Evolutionary conservation across 306 rosid genomes (phyloP), one percentile per base, ranked within the genome.

Genomic region (Acacia acuminata): DNA sequence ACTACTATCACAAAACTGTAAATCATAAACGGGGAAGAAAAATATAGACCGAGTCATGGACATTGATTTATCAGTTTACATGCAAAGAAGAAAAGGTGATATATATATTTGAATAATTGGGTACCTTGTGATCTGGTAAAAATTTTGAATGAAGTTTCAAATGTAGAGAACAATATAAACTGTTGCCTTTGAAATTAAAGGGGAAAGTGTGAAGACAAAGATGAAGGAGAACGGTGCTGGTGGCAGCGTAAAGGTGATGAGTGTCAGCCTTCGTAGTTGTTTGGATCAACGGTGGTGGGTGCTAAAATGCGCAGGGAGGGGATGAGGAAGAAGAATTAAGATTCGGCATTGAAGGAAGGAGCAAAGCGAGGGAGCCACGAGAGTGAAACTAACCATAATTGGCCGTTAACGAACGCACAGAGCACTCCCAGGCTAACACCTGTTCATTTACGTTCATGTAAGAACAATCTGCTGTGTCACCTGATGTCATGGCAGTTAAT

Each of bases 121-220:
- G 47, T 68, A 84, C 89, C 81, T 73, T 38, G 53, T n/a, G 11
- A 10, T 22, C 38, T 27, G 19, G 69, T 27, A 63, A 27, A n/a
- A n/a, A 63, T 2, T 13, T 63, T 27, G 38, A 61, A 61, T 5
- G 34, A 63, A 13, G 69, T 27, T 27, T 63, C 66, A 60, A 60
- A 60, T 60, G 34, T 1, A 60, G 88, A 66, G 79, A 10, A 8
- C 53, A 14, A 34, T 20, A 53, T 83, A 87, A 79, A 84, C 48
- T 67, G 82, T 78, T 75, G 85, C 48, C 81, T 79, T 7, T 43
- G 81, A 83, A 77, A 17, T 17, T 32, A 76, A 80, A 64, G 76
- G 47, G 36, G 38, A 45, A 83, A 38, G 27, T 17, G 34, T 27
- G 20, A 78, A 60, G 44, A 65, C 43, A 38, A 65, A 15, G 44